phyloP scores from a whole-genome alignment of 2,329 filamentous ascomycete species.

The Sporothrix globosa region DNA sequence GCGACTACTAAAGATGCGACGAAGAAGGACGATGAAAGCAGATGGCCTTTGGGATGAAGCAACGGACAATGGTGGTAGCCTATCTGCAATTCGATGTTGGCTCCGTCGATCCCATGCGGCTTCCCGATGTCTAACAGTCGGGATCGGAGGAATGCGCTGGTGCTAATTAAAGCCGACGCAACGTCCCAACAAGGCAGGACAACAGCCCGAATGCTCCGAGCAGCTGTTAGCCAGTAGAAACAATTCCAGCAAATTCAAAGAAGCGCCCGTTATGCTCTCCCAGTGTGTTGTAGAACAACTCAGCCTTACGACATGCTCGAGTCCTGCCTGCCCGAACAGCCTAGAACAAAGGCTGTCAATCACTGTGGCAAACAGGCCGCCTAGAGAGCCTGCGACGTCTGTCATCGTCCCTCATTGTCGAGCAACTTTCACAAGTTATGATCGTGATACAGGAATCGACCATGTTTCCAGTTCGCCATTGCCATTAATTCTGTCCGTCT shows the following conservation, averaged over 20 bases:
- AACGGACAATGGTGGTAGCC: neutral
- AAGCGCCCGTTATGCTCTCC: neutral
- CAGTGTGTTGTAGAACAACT: neutral
- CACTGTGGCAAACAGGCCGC: neutral
- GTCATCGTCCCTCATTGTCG: neutral
- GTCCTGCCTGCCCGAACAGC: neutral
- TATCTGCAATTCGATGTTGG: neutral
- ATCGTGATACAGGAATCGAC: neutral
- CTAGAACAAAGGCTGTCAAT: neutral
- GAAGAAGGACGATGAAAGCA: neutral
- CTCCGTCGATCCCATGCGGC: slow-evolving; percentile 1
- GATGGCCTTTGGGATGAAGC: neutral
- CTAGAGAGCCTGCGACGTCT: neutral
- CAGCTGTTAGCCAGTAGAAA: neutral
- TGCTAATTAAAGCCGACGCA: neutral
- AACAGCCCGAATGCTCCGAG: neutral
- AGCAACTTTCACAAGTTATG: neutral
- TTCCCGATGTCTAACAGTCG: neutral
- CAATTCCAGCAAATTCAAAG: neutral
- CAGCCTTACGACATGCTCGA: neutral
- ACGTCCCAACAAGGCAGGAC: neutral
- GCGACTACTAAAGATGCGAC: neutral
- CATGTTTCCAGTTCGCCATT: neutral
- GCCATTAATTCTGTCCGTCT: neutral
- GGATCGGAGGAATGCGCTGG: slow-evolving; percentile 7